These are phyloP conservation scores for Leccinum imitatum DNA, from an alignment of 768 basidiomycete genomes.

Conservation along the genomic window DNA sequence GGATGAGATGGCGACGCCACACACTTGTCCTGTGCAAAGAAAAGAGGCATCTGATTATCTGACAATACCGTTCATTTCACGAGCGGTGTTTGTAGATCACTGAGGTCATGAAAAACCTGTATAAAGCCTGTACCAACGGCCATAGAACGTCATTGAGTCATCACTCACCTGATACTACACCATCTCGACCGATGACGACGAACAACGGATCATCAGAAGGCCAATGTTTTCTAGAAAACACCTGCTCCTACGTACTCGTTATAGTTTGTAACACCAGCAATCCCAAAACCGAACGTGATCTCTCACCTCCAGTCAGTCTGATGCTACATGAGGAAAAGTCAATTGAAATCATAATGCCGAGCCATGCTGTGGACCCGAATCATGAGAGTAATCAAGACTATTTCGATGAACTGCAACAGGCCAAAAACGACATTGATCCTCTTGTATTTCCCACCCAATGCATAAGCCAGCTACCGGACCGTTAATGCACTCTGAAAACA, in stretches of 20 bases:
- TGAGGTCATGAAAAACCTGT: conserved; percentile 59
- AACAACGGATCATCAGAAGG: conserved; percentile 10
- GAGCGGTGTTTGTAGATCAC: conserved; percentile 26
- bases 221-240: background rate
- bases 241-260: conserved; percentile 40
- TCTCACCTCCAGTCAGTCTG: conserved; percentile 24
- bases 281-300: conserved; percentile 66
- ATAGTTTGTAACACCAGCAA: conserved; percentile 62
- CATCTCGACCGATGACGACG: conserved; percentile 44
- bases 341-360: conserved; percentile 43
- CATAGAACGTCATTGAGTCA: conserved; percentile 36
- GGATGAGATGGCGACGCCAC: conserved; percentile 57
- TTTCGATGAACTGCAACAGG: conserved; percentile 47
- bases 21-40: conserved; percentile 47
- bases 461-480: conserved; percentile 42
- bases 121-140: conserved; percentile 60
- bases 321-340: background rate
- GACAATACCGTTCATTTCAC: background rate
- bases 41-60: background rate
- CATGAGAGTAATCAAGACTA: conserved; percentile 39
- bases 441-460: conserved; percentile 54
- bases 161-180: conserved; percentile 49
- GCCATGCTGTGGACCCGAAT: conserved; percentile 45
- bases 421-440: conserved; percentile 49
- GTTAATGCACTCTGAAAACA: background rate